Conservation (phyloP, 441 rosid genomes). For the Raphanus hybrid region DNA sequence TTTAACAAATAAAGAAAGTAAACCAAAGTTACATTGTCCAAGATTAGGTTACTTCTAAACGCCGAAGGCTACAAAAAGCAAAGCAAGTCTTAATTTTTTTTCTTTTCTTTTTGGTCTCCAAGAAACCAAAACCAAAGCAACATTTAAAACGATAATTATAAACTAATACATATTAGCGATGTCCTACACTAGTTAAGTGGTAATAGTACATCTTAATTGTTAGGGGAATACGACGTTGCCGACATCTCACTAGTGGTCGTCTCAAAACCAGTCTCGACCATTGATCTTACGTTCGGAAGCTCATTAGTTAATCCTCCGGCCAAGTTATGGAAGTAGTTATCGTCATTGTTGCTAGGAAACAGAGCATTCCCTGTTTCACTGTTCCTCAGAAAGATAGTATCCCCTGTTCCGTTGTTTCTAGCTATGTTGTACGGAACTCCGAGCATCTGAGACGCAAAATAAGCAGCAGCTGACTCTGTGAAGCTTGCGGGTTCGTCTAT, state of each 20-base stretch:
- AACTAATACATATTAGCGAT: slow-evolving; percentile 27
- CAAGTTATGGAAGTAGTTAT: slow-evolving; percentile 29
- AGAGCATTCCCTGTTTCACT: slow-evolving; percentile 16
- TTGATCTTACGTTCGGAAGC: slow-evolving; percentile 29
- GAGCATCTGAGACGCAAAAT: slow-evolving; percentile 41
- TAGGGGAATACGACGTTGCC: slow-evolving; percentile 35
- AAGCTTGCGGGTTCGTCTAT: slow-evolving; percentile 8
- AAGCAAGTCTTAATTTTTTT: background rate
- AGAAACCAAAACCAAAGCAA: slow-evolving; percentile 32
- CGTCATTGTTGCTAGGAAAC: slow-evolving; percentile 30
- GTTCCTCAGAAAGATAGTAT: slow-evolving; percentile 19
- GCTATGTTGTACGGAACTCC: slow-evolving; percentile 27
- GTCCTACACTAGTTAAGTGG: slow-evolving; percentile 30
- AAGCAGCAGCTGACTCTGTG: slow-evolving; percentile 26
- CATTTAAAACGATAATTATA: background rate
- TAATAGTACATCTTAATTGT: slow-evolving; percentile 24
- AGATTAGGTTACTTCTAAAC: slow-evolving; percentile 19
- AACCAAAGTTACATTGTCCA: slow-evolving; percentile 10
- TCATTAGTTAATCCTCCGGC: slow-evolving; percentile 31
- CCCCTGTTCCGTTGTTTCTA: slow-evolving; percentile 29
- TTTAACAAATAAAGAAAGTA: background rate
- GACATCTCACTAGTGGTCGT: slow-evolving; percentile 33
- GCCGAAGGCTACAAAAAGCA: background rate
- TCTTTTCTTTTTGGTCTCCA: slow-evolving; percentile 13
- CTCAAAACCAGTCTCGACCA: slow-evolving; percentile 17